Percentiles rank a stretch among this genome's conserved stretches.
Conservation (phyloP, 768 basidiomycete species). For the Tulasnella calospora region DNA sequence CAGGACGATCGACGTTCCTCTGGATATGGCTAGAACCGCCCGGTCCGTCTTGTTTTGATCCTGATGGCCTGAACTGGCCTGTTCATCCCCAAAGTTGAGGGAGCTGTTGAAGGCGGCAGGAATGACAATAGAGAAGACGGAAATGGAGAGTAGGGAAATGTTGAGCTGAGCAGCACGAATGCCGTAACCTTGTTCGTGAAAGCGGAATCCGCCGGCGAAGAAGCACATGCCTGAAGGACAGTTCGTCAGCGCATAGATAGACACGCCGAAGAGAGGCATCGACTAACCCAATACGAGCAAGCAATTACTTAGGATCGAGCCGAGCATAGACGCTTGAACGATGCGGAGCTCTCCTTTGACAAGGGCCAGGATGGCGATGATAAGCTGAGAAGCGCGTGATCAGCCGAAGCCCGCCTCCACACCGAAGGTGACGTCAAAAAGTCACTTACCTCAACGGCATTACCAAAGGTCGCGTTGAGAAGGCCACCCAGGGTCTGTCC, state of each 20-base stretch:
- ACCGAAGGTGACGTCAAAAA: neutral
- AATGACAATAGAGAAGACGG: constrained; percentile 24
- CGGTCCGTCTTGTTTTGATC: constrained; percentile 10
- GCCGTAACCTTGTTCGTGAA: constrained; percentile 76
- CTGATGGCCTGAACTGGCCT: neutral
- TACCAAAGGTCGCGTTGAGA: constrained; percentile 58
- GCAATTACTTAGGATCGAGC: constrained; percentile 23
- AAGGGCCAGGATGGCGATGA: constrained; percentile 57
- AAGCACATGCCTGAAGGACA: constrained; percentile 87
- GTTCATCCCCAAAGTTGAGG: constrained; percentile 19
- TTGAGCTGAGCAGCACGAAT: constrained; percentile 70
- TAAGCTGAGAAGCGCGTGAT: neutral
- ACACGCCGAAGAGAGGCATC: neutral
- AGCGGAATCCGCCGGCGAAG: constrained; percentile 77
- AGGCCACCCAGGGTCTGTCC: constrained; percentile 81
- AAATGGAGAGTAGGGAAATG: constrained; percentile 63
- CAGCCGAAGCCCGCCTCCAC: neutral
- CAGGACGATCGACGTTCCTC: constrained; percentile 23
- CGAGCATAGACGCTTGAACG: constrained; percentile 60
- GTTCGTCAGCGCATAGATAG: neutral
- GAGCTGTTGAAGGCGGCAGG: constrained; percentile 26
- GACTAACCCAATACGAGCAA: constrained; percentile 19
- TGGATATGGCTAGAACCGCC: constrained; percentile 20
- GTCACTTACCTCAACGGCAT: constrained; percentile 50
- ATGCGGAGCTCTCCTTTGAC: constrained; percentile 72